These are phyloP conservation scores for Phytophthora podocarpi DNA, from an alignment of 352 stramenopile genomes.

Conservation along the genomic window DNA sequence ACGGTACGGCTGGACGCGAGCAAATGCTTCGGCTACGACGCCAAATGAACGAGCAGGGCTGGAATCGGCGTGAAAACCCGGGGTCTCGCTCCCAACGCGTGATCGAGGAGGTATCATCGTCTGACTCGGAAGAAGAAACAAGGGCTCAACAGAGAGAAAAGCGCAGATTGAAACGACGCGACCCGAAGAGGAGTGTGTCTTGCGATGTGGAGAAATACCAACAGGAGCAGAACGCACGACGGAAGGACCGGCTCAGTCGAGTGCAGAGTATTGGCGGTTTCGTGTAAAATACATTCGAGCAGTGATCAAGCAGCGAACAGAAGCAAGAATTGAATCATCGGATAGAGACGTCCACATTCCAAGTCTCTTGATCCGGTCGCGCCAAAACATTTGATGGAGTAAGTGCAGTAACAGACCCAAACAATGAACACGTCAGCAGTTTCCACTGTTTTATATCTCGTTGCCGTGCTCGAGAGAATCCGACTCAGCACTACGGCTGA, in stretches of 20 bases:
- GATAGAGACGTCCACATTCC: neutral
- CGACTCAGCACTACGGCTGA: too few species aligned
- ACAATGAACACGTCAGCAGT: conserved; percentile 23
- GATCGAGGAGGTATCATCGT: conserved; percentile 47
- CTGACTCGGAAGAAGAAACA: conserved; percentile 58
- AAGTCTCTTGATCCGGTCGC: conserved; percentile 5
- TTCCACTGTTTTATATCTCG: neutral
- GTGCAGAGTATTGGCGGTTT: conserved; percentile 50
- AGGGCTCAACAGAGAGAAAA: conserved; percentile 22
- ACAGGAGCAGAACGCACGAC: conserved; percentile 53
- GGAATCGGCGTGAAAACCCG: conserved; percentile 60
- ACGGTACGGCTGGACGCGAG: conserved; percentile 68
- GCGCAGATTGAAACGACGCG: conserved; percentile 35
- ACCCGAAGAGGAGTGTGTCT: conserved; percentile 34
- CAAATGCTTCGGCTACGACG: conserved; percentile 72
- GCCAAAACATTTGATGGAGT: conserved; percentile 25
- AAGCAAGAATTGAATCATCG: conserved; percentile 15
- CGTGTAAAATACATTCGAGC: conserved; percentile 50
- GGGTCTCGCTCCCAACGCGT: conserved; percentile 32
- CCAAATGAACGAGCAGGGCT: conserved; percentile 66
- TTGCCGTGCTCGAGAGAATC: conserved; percentile 4
- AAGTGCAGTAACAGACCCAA: conserved; percentile 33
- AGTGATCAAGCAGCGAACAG: conserved; percentile 17
- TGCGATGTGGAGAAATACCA: conserved; percentile 56
- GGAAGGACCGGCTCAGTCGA: conserved; percentile 57